Base-by-base conservation (phyloP, 495 filamentous ascomycete species). In the Xylaria venustula region DNA sequence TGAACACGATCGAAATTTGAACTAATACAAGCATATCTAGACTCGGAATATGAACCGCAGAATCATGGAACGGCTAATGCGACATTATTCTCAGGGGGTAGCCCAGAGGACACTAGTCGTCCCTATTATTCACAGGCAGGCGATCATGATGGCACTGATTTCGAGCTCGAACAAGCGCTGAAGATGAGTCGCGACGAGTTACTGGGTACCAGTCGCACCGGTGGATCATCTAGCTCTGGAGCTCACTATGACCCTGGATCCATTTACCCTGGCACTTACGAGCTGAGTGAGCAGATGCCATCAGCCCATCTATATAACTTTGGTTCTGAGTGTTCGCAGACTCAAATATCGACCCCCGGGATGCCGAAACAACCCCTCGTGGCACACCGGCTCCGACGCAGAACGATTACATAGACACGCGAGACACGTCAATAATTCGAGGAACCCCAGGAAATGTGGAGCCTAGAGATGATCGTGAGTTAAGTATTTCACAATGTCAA, bases 371-470 rank as follows among this genome's bases (percentile, higher is more conserved):
- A 26, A 68, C 65, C 2, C 65, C 65, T 25, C 68, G 65, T 37
- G 54, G 64, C 54, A 65, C 62, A 3, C 62, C 64, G 5, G 22
- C 48, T 28, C 32, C 49, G 8, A 34, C 47, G 19, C 57, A 20
- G 8, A 14, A 36, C 37, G 56, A 51, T 28, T 51, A 15, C 14
- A 25, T 42, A 34, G 37, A 60, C 14, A 28, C 25, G 20, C 34
- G 30, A 34, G 37, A 60, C 14, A 28, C 25, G 20, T 45, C 53
- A 22, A 26, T 52, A 17, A 67, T 70, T 30, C 66, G 65, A 58
- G 69, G 69, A 12, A 68, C 69, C 6, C 64, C 62, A 8, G 69
- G 62, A 36, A 66, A 54, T 15, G 64, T 64, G 22, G 69, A 70
- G 49, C 34, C 53, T 7, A 44, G 65, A 30, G 69, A 72, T 53